Evolutionary conservation across 2,329 filamentous ascomycete genomes (phyloP).

Genomic region (Phaeosphaeriaceae sp.): DNA sequence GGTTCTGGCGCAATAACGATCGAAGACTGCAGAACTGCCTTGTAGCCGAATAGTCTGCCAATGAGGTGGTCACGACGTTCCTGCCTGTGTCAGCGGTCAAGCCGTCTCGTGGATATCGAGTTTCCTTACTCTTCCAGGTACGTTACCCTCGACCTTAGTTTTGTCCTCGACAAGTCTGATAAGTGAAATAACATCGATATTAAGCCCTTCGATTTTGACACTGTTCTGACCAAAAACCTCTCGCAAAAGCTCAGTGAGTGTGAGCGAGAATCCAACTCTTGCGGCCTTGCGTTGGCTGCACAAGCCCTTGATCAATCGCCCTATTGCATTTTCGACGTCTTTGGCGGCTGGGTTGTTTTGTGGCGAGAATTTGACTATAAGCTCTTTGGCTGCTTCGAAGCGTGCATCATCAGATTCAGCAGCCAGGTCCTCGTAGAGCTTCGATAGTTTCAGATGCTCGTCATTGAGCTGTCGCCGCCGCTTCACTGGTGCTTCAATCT

Average conservation of each 20-base stretch:
- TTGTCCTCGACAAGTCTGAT: conserved; percentile 61
- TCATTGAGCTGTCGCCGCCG: conserved; percentile 47
- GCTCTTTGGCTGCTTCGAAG: conserved; percentile 53
- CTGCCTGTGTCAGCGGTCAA: conserved; percentile 47
- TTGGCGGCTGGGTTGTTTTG: conserved; percentile 46
- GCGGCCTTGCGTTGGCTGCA: conserved; percentile 90
- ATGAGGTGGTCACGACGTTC: conserved; percentile 87
- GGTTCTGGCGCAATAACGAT: conserved; percentile 68
- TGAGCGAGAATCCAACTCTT: conserved; percentile 86
- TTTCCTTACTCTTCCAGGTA: conserved; percentile 59
- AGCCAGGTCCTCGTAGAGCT: conserved; percentile 56
- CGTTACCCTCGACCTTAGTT: conserved; percentile 60
- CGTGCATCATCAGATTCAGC: conserved; percentile 54
- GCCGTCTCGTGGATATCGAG: background rate
- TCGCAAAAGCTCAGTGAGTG: conserved; percentile 79
- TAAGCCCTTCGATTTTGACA: conserved; percentile 38
- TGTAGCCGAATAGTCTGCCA: conserved; percentile 84
- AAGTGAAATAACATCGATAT: conserved; percentile 51
- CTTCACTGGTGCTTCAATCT: conserved; percentile 34
- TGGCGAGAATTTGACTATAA: conserved; percentile 52
- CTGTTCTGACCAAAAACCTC: conserved; percentile 67
- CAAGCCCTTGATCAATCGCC: conserved; percentile 78
- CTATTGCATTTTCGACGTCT: conserved; percentile 49
- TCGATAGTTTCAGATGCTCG: conserved; percentile 51
- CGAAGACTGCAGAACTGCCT: conserved; percentile 82